Evolutionary conservation across 192 early-diverging fungal genomes (phyloP).

Genomic region (Coemansia sp.): DNA sequence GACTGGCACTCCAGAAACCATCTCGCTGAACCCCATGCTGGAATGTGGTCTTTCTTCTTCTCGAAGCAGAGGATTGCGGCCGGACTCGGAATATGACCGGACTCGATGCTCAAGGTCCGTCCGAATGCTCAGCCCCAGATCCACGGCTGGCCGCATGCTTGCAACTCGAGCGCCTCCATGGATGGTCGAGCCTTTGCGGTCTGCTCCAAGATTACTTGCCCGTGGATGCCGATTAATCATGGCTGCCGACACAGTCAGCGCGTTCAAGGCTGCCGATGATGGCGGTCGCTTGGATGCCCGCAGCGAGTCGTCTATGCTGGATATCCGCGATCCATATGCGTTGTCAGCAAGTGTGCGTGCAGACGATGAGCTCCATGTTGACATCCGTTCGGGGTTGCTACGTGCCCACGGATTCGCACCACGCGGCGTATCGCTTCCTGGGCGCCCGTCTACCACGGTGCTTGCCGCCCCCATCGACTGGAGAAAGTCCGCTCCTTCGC

Average conservation of each 20-base stretch:
- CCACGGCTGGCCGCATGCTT: conserved; percentile 21
- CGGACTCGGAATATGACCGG: conserved; percentile 51
- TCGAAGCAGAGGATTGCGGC: conserved; percentile 12
- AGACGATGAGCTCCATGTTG: conserved; percentile 53
- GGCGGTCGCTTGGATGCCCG: conserved; percentile 16
- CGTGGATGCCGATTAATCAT: conserved; percentile 19
- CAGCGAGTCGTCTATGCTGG: conserved; percentile 28
- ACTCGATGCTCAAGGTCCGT: conserved; percentile 49
- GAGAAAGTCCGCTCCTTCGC: conserved; percentile 13
- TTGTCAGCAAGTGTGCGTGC: conserved; percentile 38
- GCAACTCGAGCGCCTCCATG: conserved; percentile 4
- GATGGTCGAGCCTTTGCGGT: conserved; percentile 1
- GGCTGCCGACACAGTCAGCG: conserved; percentile 34
- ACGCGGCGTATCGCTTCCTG: conserved; percentile 7
- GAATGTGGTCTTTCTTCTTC: conserved; percentile 36
- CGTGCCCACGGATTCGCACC: conserved; percentile 16
- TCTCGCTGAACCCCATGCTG: conserved; percentile 48
- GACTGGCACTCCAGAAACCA: conserved; percentile 21
- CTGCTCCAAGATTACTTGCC: conserved; percentile 1
- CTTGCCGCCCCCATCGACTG: conserved; percentile 4
- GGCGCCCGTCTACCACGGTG: conserved; percentile 1
- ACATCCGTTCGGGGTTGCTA: conserved; percentile 43
- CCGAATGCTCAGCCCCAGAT: conserved; percentile 47
- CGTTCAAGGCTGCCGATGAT: conserved; percentile 32
- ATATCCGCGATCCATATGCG: conserved; percentile 15